Percentiles rank a stretch among this genome's conserved stretches.
These are phyloP conservation scores for Hyaloperonospora brassicae DNA, from an alignment of 352 stramenopile species.

Conservation along the genomic window DNA sequence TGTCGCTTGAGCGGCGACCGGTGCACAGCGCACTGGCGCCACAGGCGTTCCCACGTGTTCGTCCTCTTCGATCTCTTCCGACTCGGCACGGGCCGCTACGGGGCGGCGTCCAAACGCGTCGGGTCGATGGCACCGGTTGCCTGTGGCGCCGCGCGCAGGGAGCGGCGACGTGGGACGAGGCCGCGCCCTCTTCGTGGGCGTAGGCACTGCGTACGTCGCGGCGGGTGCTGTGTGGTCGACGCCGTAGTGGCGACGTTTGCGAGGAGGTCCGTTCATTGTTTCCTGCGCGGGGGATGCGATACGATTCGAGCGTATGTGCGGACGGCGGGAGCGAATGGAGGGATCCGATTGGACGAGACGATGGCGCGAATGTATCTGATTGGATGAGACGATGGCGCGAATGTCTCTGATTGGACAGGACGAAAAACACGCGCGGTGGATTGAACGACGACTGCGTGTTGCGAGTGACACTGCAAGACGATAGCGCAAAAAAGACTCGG, in stretches of 20 bases:
- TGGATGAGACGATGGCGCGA: too few species aligned
- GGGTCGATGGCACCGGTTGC: slow-evolving; percentile 7
- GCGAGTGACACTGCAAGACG: too few species aligned
- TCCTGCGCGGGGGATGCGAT: too few species aligned
- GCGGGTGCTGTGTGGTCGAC: slow-evolving; percentile 5
- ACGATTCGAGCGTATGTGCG: too few species aligned
- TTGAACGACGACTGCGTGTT: too few species aligned
- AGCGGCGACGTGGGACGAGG: slow-evolving; percentile 17
- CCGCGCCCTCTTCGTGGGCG: slow-evolving; percentile 29
- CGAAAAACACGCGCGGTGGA: too few species aligned
- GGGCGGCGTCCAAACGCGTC: slow-evolving; percentile 7
- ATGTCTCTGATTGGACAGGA: too few species aligned
- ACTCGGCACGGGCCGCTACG: slow-evolving; percentile 20
- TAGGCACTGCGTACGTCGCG: neutral
- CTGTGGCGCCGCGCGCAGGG: slow-evolving; percentile 1
- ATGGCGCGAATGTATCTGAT: too few species aligned
- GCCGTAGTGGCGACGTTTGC: slow-evolving; percentile 31
- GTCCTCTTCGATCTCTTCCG: slow-evolving; percentile 31
- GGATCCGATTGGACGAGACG: too few species aligned
- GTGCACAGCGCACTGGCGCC: slow-evolving; percentile 12
- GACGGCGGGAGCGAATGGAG: too few species aligned
- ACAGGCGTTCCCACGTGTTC: slow-evolving; percentile 19
- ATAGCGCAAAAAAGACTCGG: too few species aligned
- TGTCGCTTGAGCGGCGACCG: slow-evolving; percentile 31
- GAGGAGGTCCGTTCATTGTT: slow-evolving; percentile 40